phyloP scores from a whole-genome alignment of 108 stramenopile genomes.

The Stephanodiscus triporus region DNA sequence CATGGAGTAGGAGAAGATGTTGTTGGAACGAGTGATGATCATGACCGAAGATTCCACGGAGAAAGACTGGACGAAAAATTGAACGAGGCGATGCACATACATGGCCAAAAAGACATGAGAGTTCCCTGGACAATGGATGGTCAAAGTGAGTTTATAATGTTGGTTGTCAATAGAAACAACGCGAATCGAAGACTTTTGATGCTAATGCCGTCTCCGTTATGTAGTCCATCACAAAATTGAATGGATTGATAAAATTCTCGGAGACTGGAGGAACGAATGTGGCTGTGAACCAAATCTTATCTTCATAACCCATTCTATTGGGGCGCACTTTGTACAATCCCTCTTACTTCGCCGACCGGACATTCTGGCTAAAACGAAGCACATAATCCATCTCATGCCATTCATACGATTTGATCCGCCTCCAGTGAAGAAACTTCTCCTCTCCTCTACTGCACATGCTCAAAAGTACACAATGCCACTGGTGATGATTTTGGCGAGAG shows the following conservation, averaged over 20 bases:
- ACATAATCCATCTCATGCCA: slow-evolving; percentile 76
- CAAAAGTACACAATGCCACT: slow-evolving; percentile 46
- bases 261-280: slow-evolving; percentile 23
- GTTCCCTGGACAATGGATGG: slow-evolving; percentile 80
- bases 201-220: not conserved
- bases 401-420: slow-evolving; percentile 70
- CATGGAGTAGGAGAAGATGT: slow-evolving; percentile 56
- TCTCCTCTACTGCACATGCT: slow-evolving; percentile 48
- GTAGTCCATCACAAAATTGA: slow-evolving; percentile 68
- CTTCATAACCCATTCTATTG: slow-evolving; percentile 83
- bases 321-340: slow-evolving; percentile 71
- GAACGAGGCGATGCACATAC: slow-evolving; percentile 1
- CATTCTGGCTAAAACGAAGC: slow-evolving; percentile 51
- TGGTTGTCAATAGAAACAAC: not conserved
- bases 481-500: slow-evolving; percentile 17
- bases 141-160: slow-evolving; percentile 45
- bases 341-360: slow-evolving; percentile 61
- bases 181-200: not conserved
- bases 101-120: slow-evolving; percentile 14
- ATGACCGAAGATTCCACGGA: slow-evolving; percentile 4
- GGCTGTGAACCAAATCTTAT: slow-evolving; percentile 52
- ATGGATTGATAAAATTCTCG: slow-evolving; percentile 62
- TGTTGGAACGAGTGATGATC: slow-evolving; percentile 27
- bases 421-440: slow-evolving; percentile 13
- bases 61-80: slow-evolving; percentile 6